Conservation (phyloP, 306 rosid genomes). For the Cicer arietinum region DNA sequence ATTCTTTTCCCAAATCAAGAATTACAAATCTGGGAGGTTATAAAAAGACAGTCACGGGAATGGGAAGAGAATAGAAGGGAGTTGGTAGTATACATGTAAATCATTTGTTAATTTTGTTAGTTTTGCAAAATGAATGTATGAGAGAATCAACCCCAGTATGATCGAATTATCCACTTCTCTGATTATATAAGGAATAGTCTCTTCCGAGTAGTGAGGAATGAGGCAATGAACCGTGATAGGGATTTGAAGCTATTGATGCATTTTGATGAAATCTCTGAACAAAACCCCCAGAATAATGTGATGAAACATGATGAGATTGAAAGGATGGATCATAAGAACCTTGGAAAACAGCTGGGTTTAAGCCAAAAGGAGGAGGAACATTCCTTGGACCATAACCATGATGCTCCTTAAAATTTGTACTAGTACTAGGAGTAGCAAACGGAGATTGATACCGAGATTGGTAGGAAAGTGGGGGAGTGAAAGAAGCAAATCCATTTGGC, state of each 20-base stretch:
- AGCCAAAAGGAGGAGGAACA: constrained; percentile 32
- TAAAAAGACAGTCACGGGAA: constrained; percentile 5
- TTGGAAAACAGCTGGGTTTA: constrained; percentile 19
- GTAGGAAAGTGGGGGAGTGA: constrained; percentile 14
- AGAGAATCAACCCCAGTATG: constrained; percentile 12
- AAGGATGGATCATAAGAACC: constrained; percentile 15
- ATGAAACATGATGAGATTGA: constrained; percentile 17
- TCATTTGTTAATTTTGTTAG: constrained; percentile 22
- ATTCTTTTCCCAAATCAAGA: no score
- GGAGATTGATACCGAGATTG: constrained; percentile 34
- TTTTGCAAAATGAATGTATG: neutral
- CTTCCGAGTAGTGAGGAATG: constrained; percentile 8
- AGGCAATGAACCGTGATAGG: constrained; percentile 13
- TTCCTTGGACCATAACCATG: constrained; percentile 8
- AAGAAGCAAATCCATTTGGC: constrained; percentile 20
- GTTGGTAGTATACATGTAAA: neutral
- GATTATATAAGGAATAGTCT: constrained; percentile 25
- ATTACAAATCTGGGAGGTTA: neutral
- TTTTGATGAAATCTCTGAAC: constrained; percentile 23
- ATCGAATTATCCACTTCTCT: constrained; percentile 9
- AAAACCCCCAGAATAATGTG: constrained; percentile 20
- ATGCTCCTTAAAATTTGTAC: constrained; percentile 34
- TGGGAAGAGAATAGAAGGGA: neutral
- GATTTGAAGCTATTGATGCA: constrained; percentile 24
- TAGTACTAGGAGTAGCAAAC: constrained; percentile 25